These are phyloP conservation scores for Otatea glauca DNA, from an alignment of 176 grass and related monocot genomes.

Conservation along the genomic window DNA sequence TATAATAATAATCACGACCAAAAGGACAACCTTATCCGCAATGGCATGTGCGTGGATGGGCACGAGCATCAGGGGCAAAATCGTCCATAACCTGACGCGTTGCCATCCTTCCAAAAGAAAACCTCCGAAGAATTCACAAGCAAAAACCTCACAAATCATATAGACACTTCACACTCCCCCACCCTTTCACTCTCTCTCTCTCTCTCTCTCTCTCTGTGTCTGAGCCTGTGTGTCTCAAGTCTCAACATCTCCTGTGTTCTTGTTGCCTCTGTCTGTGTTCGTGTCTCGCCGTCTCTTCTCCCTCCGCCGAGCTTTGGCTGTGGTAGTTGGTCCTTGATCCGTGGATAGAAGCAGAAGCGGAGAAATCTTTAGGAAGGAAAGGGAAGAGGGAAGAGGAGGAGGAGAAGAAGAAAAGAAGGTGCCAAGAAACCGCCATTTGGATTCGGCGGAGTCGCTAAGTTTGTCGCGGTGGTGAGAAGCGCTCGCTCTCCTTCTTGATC, in stretches of 20 bases:
- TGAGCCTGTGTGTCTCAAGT: not conserved
- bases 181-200: not conserved
- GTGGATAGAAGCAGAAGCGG: slow-evolving; percentile 13
- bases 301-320: not conserved
- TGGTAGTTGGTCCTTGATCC: not conserved
- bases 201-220: not conserved
- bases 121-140: not conserved
- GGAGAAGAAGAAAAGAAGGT: not conserved
- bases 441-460: not conserved
- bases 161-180: too few relatives aligned
- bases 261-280: not conserved
- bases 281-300: not conserved
- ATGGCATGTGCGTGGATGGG: not conserved
- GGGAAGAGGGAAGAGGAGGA: not conserved
- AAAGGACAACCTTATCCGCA: not conserved
- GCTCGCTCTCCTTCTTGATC: not conserved
- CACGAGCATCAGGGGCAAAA: not conserved
- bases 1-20: not conserved
- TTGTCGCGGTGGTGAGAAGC: slow-evolving; percentile 20
- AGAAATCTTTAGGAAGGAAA: not conserved
- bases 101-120: slow-evolving; percentile 32
- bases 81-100: not conserved
- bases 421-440: slow-evolving; percentile 26
- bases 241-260: slow-evolving; percentile 22
- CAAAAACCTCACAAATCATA: slow-evolving; percentile 13